A percentile compares a stretch with the other conserved stretches of the same genome.
Conservation (phyloP, 140 eudicot species). For the Ambrosia hybrid region DNA sequence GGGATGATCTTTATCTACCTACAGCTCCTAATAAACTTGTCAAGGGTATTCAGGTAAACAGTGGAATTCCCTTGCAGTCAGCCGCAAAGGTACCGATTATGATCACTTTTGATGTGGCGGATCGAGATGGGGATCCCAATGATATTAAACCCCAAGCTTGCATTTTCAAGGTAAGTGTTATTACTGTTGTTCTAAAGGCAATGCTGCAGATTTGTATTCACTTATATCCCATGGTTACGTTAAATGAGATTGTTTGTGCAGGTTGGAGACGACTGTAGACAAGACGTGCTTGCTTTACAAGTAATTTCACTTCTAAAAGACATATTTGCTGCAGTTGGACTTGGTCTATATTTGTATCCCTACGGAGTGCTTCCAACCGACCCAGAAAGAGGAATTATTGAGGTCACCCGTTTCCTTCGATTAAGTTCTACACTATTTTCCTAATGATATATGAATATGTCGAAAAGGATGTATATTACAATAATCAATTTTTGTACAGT, state of each 20-base stretch:
- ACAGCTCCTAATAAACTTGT: conserved; percentile 56
- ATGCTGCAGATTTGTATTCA: no score
- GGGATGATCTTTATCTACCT: no score
- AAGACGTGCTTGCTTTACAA: conserved; percentile 98
- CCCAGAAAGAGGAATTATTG: conserved; percentile 94
- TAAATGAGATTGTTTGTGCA: conserved; percentile 32
- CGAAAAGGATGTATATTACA: no score
- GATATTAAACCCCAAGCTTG: conserved; percentile 94
- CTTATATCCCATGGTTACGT: not conserved
- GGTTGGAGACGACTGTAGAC: conserved; percentile 99
- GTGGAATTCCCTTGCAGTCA: conserved; percentile 97
- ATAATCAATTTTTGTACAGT: no score
- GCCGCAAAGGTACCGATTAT: conserved; percentile 83
- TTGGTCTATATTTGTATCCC: conserved; percentile 82
- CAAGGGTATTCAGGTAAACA: conserved; percentile 87
- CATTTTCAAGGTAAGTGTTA: conserved; percentile 71
- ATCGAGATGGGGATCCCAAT: conserved; percentile 67
- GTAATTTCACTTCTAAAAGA: conserved; percentile 92
- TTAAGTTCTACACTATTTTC: conserved; percentile 1
- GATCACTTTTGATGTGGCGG: conserved; percentile 55
- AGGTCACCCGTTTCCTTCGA: conserved; percentile 45
- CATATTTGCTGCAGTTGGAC: conserved; percentile 82
- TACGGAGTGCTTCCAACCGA: conserved; percentile 99
- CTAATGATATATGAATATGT: not conserved
- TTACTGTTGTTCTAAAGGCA: not conserved